Evolutionary conservation across 345 rosid genomes (phyloP), one percentile per base, ranked within the genome.

Genomic region (Balakata baccata): DNA sequence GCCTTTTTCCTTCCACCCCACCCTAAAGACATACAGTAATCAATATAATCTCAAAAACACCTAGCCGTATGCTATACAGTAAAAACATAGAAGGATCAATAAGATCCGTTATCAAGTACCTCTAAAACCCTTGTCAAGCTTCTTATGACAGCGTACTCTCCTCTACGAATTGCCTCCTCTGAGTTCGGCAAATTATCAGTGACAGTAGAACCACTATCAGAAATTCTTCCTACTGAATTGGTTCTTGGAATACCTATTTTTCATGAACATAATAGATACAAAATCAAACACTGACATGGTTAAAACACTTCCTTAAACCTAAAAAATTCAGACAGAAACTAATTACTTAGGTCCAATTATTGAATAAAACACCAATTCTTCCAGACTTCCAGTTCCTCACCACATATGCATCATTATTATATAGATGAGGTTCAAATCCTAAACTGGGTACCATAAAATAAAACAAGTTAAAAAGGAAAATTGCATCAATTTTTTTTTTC

Each of bases 1-100:
- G 96, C 75, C 90, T 85, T 88, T 95, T 95, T 70, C 98, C 98
- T 84, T 95, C 99, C 58, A 92, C 97, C 75, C 99, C 99, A 76
- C 99, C 98, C 99, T 95, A 75, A 56, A 74, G 54, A 61, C 53
- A 80, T 68, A 56, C 64, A 79, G 78, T 73, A 66, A 66, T 75
- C 60, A 68, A 66, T 69, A 52, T 64, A 76, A 41, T 56, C 39
- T 81, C 71, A 82, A 60, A 66, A 52, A 61, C 69, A 67, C 52
- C 54, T 67, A 69, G 71, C 63, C 53, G 68, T 58, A 41, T 7
- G 16, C 60, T 37, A 60, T n/a, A 59, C 38, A 50, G 34, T 43
- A 50, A 69, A 56, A 58, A 34, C 6, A 8, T 45, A 20, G 46
- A 53, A 34, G 7, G 67, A 81, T 65, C 62, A 68, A 66, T 25